Evolutionary conservation across 139 green algal species (phyloP), one percentile per base, ranked within the genome.

Genomic region (Coelastrella sp.): DNA sequence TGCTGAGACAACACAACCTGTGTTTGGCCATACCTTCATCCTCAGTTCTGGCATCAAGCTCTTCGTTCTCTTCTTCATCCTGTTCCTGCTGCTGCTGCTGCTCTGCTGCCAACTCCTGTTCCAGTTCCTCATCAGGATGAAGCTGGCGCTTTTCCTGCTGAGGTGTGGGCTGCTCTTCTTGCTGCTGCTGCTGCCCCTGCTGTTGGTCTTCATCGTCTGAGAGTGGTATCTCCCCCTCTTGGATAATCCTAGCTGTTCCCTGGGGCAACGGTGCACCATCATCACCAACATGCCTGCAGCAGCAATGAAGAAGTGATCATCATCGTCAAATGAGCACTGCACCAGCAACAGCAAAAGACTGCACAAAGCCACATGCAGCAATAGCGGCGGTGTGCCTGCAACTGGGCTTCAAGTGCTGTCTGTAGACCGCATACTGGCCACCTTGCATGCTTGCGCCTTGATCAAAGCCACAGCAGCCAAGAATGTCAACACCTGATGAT

Each of bases 41-140:
- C 10, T 81, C 74, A 81, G 10, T 57, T 11, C 74, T 8, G 7
- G 78, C 78, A 17, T 85, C 57, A 11, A 81, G 49, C 73, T 89
- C 84, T 24, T 82, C 70, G n/a, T 82, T 57, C 11, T 24, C 49
- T 25, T 83, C 7, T 84, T 83, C 19, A 74, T 89, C 56, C 87
- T 84, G 19, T 68, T 88, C 24, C 59, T 86, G 60, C 81, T 70
- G 79, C 79, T 75, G 81, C 81, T 75, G 49, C 82, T 68, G 74
- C 80, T 81, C 24, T 87, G 75, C 10, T 78, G 75, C 57, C 85
- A 76, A 85, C 35, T 81, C 14, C 91, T 93, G 91, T 24, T 92
- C 93, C 82, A 94, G 89, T 58, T 95, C 93, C 25, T 95, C 89
- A 85, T 96, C 94, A 86, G 96, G 96, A 76, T 94, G 90, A 63